Evolutionary conservation across 495 filamentous ascomycete genomes (phyloP), one percentile per base, ranked within the genome.

Genomic region (Xylaria grammica): DNA sequence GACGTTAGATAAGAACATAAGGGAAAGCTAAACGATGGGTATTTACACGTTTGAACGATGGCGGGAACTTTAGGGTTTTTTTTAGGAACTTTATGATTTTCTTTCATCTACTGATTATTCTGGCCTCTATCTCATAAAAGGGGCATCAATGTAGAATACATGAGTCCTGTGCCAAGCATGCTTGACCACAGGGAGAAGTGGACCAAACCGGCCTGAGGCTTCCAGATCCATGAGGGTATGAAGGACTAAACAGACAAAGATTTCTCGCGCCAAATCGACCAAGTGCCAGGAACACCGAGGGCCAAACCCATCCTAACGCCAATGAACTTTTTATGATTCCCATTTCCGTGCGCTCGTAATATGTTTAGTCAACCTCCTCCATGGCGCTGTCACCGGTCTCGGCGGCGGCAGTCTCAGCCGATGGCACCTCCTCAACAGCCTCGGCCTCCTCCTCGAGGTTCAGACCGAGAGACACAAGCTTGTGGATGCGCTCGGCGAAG

Each of bases 401-500:
- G 60, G 81, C 81, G 32, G 84, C 77, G n/a, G 79, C 75, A 20
- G 77, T 73, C 29, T 78, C 78, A 26, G 81, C 78, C 36, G 88
- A 84, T 45, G 84, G 80, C 55, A 86, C 90, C 74, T 88, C 87
- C 61, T 85, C 80, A 15, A 55, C 29, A 59, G 89, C 87, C 78
- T 93, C 91, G 57, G 89, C 86, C 73, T 94, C 90, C 83, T 97
- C 96, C 63, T 97, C 93, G 56, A 98, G 87, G 85, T 98, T 97
- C 74, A 99, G 83, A 71, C 96, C 96, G 46, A 98, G 88, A 61
- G 92, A 92, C 46, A 99, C 94, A 54, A 99, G 92, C 88, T 96
- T 96, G 90, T 99, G 94, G 77, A 99, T 97, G 76, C 95, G 95
- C 86, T 97, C 92, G 65, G 95, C 93, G 77, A 98, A 99, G 78